Evolutionary conservation across 306 rosid genomes (phyloP), one percentile per base, ranked within the genome.

Genomic region (barrel medic (Medicago truncatula)): DNA sequence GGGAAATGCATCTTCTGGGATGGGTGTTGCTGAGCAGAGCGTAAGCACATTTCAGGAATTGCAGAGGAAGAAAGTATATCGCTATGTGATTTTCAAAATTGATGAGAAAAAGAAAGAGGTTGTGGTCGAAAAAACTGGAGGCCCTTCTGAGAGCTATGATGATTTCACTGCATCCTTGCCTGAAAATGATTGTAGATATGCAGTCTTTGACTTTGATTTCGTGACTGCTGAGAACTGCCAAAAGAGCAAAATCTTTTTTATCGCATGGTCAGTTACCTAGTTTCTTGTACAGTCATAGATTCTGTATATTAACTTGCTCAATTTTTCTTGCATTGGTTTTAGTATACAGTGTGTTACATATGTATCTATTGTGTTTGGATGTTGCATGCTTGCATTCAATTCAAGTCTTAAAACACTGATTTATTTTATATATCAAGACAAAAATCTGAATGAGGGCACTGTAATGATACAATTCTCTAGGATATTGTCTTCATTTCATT

Each of bases 101-200:
- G 98, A 91, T 10, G 98, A 89, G 91, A 89, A 81, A 72, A 93
- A 84, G 80, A 87, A 89, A 65, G 92, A 93, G 77, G 96, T 89
- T 23, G 88, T 93, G 82, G 91, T 86, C 3, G 97, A 92, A 76
- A 92, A 90, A 76, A 92, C 92, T 1, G 97, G 96, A 6, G 80
- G 92, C 66, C 91, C 89, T 23, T 89, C 93, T 75, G 98, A 89
- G 83, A 86, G 86, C 85, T 93, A 87, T 38, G 93, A 89, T 75
- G 96, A 88, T 73, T 93, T 89, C 71, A 76, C 89, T 67, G 89
- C 91, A 69, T 85, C 98, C 18, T 84, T 93, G 83, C 93, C 93
- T 23, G 96, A 89, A 76, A 91, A 75, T 78, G 98, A 93, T 81
- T 91, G 95, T 50, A 86, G 98, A 71, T 93, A 81, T 70, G 98